Base-by-base conservation (phyloP, 768 basidiomycete species). In the Tephrocybe sp. region DNA sequence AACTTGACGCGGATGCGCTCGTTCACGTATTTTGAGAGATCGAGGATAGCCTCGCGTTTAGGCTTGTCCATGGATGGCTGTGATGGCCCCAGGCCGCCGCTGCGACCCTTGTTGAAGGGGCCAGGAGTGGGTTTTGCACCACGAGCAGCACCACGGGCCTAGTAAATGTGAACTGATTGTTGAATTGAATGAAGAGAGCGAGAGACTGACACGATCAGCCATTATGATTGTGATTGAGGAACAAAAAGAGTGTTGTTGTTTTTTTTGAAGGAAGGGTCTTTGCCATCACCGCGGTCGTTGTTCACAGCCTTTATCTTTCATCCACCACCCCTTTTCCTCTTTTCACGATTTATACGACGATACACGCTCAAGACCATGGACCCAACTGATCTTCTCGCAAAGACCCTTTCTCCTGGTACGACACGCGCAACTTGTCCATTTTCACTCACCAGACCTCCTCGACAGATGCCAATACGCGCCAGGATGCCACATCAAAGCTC, bases 1-100 rank as follows among this genome's bases (percentile, higher is more conserved):
- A 99, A 98, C 70, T 97, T 98, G 63, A 98, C 94, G 49, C 92
- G 74, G 64, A 99, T 91, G 55, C 84, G 80, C 68, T 94, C 85
- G 68, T 96, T 90, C 46, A 89, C 88, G 61, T 97, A 98, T 68
- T 96, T 95, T 43, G 89, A 84, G 30, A 98, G 84, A 68, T 98
- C 94, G 30, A 98, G 83, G 68, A 98, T 98, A 23, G 92, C 91
- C 68, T 98, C 96, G 38, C 91, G 82, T 67, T 89, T 90, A 39
- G 89, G 90, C 65, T 89, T 92, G 60, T 92, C 80, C 64, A 81
- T 72, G 10, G 77, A 59, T 30, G 77, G 74, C 45, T 72, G 73
- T 14, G 75, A 64, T 23, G 76, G 78, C 42, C 71, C 70, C 5
- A 72, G 73, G 11, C 75, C 76, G 16, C 74, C 75, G 35, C 79